Conservation (phyloP, 2,329 filamentous ascomycete genomes). For the Dactylellina parvicollis region DNA sequence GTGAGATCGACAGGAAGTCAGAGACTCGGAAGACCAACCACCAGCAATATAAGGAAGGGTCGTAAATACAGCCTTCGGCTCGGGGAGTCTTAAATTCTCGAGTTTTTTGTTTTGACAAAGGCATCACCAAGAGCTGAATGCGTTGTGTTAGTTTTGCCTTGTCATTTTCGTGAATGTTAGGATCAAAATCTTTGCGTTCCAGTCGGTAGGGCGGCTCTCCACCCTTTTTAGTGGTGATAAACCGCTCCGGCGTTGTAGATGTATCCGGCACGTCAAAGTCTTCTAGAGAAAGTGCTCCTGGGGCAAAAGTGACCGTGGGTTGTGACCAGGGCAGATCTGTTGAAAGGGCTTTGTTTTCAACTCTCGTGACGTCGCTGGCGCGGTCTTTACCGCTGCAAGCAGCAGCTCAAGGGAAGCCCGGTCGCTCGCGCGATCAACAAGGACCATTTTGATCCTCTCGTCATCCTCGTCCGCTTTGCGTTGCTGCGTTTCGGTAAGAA, state of each 20-base stretch:
- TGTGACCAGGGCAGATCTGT: too few species aligned
- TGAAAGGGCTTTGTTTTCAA: too few species aligned
- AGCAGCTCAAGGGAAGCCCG: neutral
- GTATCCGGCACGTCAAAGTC: neutral
- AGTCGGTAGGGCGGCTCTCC: neutral
- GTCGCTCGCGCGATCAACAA: neutral
- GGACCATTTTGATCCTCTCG: neutral
- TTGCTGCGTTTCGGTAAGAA: neutral
- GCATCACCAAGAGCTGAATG: neutral
- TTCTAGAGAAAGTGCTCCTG: neutral
- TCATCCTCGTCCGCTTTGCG: neutral
- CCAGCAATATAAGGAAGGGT: too few species aligned
- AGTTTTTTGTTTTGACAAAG: too few species aligned
- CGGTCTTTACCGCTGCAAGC: neutral
- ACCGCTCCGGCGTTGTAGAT: neutral
- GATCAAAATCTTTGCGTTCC: neutral
- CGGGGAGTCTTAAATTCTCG: too few species aligned
- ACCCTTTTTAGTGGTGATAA: neutral
- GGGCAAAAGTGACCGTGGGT: too few species aligned
- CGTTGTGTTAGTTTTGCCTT: neutral
- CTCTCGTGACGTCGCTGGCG: too few species aligned
- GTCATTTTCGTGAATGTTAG: neutral
- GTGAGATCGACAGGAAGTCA: too few species aligned
- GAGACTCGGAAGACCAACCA: too few species aligned
- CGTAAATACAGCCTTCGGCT: too few species aligned